A percentile compares a stretch with the other conserved stretches of the same genome.
Conservation (phyloP, 139 green algal genomes). For the Ettlia oleoabundans region DNA sequence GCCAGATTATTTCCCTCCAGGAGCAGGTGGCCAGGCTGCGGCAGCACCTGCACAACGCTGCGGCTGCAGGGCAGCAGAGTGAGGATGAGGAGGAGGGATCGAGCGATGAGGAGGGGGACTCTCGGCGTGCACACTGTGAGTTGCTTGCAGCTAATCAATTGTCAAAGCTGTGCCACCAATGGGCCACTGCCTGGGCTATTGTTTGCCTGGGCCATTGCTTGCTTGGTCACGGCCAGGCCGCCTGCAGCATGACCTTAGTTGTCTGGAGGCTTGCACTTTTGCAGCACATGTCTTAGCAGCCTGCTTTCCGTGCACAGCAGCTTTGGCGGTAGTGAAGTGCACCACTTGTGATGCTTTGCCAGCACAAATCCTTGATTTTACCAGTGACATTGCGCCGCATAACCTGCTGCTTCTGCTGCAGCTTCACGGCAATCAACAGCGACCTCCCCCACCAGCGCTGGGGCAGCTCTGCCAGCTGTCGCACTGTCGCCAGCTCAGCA, state of each 20-base stretch:
- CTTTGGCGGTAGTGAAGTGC: too few relatives aligned
- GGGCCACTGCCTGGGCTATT: too few relatives aligned
- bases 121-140: neutral
- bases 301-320: too few relatives aligned
- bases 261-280: too few relatives aligned
- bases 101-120: neutral
- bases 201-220: too few relatives aligned
- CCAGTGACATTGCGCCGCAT: neutral
- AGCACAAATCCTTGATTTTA: neutral
- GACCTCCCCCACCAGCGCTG: neutral
- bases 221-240: too few relatives aligned
- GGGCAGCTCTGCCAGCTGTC: neutral
- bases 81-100: conserved; percentile 6
- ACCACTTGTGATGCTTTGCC: too few relatives aligned
- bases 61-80: conserved; percentile 4
- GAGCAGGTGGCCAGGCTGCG: conserved; percentile 15
- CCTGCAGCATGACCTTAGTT: too few relatives aligned
- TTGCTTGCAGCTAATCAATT: neutral
- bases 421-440: neutral
- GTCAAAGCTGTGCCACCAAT: too few relatives aligned
- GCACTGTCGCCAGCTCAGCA: neutral
- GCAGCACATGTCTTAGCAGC: too few relatives aligned
- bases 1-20: neutral
- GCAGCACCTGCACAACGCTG: conserved; percentile 1
- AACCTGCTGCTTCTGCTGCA: neutral